Evolutionary conservation across 202 grass and related monocot species (phyloP), one percentile per base, ranked within the genome.

Genomic region (Elaeis oleifera): DNA sequence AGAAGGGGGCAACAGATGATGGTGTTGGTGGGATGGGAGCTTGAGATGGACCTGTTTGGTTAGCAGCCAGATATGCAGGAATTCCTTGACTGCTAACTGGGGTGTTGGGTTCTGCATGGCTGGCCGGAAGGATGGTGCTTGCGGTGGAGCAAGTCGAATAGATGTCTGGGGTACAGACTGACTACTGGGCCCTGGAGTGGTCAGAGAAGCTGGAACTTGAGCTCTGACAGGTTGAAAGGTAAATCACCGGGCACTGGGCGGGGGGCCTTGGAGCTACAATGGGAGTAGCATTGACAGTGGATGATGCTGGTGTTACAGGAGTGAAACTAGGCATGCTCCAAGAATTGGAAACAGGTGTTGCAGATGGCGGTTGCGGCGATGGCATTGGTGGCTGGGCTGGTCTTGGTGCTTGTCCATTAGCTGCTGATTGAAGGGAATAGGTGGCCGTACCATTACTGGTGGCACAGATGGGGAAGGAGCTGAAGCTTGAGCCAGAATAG

Each of bases 141-240:
- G 74, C 17, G 64, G 69, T 50, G 67, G 65, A 77, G 77, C 62
- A 61, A 71, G 62, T 1, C 16, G 72, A 63, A 6, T 22, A 22
- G 54, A 59, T 24, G 48, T 73, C 8, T 79, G 84, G 39, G 48
- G 60, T 52, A 29, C 64, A 59, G 59, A 51, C 52, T 81, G 78
- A 61, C n/a, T 13, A 1, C 49, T 59, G 16, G 53, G 17, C 72
- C 69, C 64, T 60, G 53, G 4, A 56, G 66, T 63, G 2, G 58
- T 69, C 36, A 22, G 59, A 64, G 61, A 16, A 5, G 23, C 15
- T 39, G 51, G 67, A 4, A 16, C 44, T 66, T 70, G 69, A 54
- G 70, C 25, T 23, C 48, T 53, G 2, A 54, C 60, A 74, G 79
- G 87, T 16, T 70, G 77, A 77, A 85, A 96, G 36, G 92, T 88